phyloP scores from a whole-genome alignment of 495 filamentous ascomycete species.

The Rusavskia elegans region DNA sequence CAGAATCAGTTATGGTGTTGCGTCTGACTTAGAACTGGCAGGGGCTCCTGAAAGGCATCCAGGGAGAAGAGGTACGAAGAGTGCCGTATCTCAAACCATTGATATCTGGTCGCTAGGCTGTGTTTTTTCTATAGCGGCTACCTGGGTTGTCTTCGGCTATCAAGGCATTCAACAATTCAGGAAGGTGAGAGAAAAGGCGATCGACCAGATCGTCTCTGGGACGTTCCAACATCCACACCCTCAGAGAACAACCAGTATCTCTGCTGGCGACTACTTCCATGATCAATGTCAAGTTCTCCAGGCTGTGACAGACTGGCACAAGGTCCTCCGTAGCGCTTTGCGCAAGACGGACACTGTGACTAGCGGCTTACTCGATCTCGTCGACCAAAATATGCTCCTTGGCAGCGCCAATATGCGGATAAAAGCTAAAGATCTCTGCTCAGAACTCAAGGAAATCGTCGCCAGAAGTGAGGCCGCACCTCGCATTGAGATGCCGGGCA shows the following conservation, averaged over 20 bases:
- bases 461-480: background rate
- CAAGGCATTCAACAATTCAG: constrained; percentile 14
- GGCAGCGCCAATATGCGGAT: background rate
- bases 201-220: background rate
- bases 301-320: constrained; percentile 4
- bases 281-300: constrained; percentile 6
- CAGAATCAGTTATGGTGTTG: background rate
- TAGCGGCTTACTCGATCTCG: constrained; percentile 5
- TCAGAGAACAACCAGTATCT: background rate
- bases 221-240: background rate
- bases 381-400: constrained; percentile 13
- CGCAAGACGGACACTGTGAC: constrained; percentile 4
- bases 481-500: too few species aligned
- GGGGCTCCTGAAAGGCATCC: constrained; percentile 7
- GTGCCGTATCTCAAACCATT: constrained; percentile 17
- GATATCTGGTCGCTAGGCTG: constrained; percentile 29
- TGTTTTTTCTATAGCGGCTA: constrained; percentile 25
- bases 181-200: constrained; percentile 10
- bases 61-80: constrained; percentile 1
- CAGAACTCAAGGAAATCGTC: constrained; percentile 7
- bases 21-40: background rate
- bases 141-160: constrained; percentile 23
- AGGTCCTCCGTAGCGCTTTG: background rate
- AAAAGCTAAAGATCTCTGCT: constrained; percentile 2
- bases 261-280: constrained; percentile 15